A percentile compares a stretch with the other conserved stretches of the same genome.
Conservation (phyloP, 2,329 filamentous ascomycete species). For the Cucurbitaria berberidis region DNA sequence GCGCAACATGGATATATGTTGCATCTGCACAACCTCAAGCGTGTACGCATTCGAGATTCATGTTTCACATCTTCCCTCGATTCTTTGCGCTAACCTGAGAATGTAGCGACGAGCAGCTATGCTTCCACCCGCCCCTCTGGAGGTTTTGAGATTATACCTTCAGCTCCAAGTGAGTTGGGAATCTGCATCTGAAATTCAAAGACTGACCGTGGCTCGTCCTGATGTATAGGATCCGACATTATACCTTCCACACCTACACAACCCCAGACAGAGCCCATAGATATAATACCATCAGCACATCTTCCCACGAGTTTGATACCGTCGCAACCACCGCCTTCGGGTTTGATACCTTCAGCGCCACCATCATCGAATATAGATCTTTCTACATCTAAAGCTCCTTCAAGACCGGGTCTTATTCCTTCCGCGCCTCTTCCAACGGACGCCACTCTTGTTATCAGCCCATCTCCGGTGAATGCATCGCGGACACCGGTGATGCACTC, state of each 20-base stretch:
- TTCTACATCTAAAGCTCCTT: conserved; percentile 5
- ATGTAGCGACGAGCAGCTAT: conserved; percentile 19
- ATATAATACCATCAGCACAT: conserved; percentile 11
- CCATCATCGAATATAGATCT: conserved; percentile 2
- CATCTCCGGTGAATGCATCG: conserved; percentile 9
- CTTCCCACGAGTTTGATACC: conserved; percentile 9
- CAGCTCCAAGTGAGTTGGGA: conserved; percentile 23
- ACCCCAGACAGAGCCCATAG: conserved; percentile 4
- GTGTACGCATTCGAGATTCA: conserved; percentile 24
- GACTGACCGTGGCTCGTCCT: background rate
- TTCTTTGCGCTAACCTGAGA: conserved; percentile 21
- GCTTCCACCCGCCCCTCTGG: conserved; percentile 5
- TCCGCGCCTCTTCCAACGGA: conserved; percentile 5
- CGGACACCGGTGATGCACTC: conserved; percentile 21
- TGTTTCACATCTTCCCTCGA: background rate
- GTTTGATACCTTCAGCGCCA: conserved; percentile 12
- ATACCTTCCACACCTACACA: conserved; percentile 9
- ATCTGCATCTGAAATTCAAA: background rate
- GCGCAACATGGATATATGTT: conserved; percentile 23
- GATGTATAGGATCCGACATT: conserved; percentile 3
- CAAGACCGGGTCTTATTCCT: conserved; percentile 8
- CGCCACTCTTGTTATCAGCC: background rate
- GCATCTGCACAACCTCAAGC: conserved; percentile 23
- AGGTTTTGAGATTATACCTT: conserved; percentile 20
- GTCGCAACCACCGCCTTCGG: conserved; percentile 8